These are phyloP conservation scores for Calocybe cyanea DNA, from an alignment of 768 basidiomycete species.

Conservation along the genomic window DNA sequence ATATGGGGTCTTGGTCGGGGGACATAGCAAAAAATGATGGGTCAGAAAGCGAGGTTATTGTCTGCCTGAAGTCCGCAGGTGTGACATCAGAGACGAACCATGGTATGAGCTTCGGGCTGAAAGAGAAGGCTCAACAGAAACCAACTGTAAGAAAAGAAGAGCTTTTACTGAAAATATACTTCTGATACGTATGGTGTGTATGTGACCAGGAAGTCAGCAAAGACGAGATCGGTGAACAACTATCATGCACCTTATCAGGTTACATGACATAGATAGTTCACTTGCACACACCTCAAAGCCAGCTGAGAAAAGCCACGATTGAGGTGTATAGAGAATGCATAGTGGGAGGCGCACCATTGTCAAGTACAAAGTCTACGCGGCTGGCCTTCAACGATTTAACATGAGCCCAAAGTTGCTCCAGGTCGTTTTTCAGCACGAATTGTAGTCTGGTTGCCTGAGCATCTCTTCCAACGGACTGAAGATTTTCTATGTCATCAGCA, in stretches of 20 bases:
- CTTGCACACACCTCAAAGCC: slow-evolving; percentile 73
- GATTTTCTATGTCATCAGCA: slow-evolving; percentile 72
- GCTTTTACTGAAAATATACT: slow-evolving; percentile 85
- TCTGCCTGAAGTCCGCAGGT: slow-evolving; percentile 72
- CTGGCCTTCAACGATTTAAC: slow-evolving; percentile 51
- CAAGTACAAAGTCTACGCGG: slow-evolving; percentile 82
- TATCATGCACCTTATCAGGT: slow-evolving; percentile 26
- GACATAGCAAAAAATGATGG: slow-evolving; percentile 55
- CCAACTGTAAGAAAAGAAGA: neutral
- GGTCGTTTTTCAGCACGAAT: slow-evolving; percentile 84
- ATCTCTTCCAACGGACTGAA: slow-evolving; percentile 82
- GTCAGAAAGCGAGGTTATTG: slow-evolving; percentile 56
- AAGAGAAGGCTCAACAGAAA: slow-evolving; percentile 1
- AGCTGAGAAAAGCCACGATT: slow-evolving; percentile 41
- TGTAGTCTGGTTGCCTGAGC: slow-evolving; percentile 72
- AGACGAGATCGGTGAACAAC: slow-evolving; percentile 91
- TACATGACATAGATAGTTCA: neutral
- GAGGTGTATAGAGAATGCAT: neutral
- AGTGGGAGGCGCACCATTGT: slow-evolving; percentile 62
- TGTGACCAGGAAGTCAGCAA: slow-evolving; percentile 90
- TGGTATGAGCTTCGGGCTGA: slow-evolving; percentile 87
- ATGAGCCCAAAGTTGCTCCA: slow-evolving; percentile 69
- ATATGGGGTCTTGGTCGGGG: slow-evolving; percentile 15
- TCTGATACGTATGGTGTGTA: slow-evolving; percentile 78
- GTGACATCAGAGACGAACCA: slow-evolving; percentile 98